Conservation (phyloP, 441 rosid genomes). For the Populus hybrid region DNA sequence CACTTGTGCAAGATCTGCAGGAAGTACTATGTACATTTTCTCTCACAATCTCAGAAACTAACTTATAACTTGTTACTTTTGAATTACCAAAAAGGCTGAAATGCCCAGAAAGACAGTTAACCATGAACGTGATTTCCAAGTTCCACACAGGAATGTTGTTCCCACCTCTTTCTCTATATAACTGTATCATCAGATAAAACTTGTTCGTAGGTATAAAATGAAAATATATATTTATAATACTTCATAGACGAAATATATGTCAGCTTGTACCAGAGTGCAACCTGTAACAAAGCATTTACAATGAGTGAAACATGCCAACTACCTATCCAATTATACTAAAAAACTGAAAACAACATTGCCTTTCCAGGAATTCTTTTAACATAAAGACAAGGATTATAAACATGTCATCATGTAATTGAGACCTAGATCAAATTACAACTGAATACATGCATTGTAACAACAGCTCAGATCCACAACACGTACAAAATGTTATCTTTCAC, state of each 20-base stretch:
- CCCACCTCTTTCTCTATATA: not conserved
- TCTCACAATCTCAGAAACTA: not conserved
- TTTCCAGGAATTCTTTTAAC: not conserved
- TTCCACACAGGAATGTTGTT: not conserved
- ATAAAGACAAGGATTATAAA: not conserved
- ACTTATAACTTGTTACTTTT: not conserved
- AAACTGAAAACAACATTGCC: not conserved
- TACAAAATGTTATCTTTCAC: not conserved
- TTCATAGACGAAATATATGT: not conserved
- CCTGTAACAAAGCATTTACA: not conserved
- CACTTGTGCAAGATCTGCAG: not conserved
- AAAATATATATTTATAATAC: too few species aligned
- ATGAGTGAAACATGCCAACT: not conserved
- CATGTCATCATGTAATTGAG: not conserved
- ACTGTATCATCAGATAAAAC: not conserved
- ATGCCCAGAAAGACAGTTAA: not conserved
- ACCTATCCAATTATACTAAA: not conserved
- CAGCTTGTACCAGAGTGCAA: not conserved
- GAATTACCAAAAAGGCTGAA: not conserved
- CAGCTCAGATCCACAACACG: not conserved
- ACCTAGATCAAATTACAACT: not conserved
- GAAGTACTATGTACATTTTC: not conserved
- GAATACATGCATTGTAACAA: not conserved
- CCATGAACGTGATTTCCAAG: not conserved
- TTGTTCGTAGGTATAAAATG: not conserved